Base-by-base conservation (phyloP, 176 grass and related monocot genomes). In the Typha latifolia region DNA sequence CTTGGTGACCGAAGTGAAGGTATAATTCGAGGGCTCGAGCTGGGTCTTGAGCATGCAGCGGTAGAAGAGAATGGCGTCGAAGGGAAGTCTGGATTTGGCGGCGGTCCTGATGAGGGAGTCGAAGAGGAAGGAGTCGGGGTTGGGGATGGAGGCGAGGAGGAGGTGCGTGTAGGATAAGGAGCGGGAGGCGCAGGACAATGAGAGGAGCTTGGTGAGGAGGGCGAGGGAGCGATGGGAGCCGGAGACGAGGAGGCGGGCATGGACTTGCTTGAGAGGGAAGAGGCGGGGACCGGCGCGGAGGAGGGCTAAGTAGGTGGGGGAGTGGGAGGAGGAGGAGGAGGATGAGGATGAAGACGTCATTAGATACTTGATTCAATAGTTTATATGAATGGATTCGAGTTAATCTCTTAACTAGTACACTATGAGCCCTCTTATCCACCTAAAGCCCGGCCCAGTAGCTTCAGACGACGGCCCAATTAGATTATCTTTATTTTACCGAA, bases 41-140 rank as follows among this genome's bases (percentile, higher is more conserved):
- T 71, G 49, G 11, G 74, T 67, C 5, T 53, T 8, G 43, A 84
- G 82, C 71, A 84, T 76, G 49, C 82, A 21, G 57, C 82, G 43
- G 75, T 84, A 89, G 78, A 85, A 78, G 18, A 79, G 12, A 16
- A 85, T 15, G 14, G 86, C 71, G 18, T 69, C 70, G 63, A 9
- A 12, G 7, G 86, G 75, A 59, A 55, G 79, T 2, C 67, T 47
- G 4, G 69, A 77, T 61, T 21, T 72, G 55, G 82, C 65, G 12
- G 82, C 68, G 3, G 61, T 43, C 2, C 74, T 64, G 49, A 73
- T 55, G 71, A 89, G 79, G 43, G 78, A 79, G 29, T 49, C 59
- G 50, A 89, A 84, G 24, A 89, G 82, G 56, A 89, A 89, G 71
- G 82, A 56, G 22, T 89, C 78, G 0, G 74, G 67, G 2, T 24